Evolutionary conservation across 2,329 filamentous ascomycete species (phyloP), one percentile per base, ranked within the genome.

Genomic region (Clonostachys chloroleuca): DNA sequence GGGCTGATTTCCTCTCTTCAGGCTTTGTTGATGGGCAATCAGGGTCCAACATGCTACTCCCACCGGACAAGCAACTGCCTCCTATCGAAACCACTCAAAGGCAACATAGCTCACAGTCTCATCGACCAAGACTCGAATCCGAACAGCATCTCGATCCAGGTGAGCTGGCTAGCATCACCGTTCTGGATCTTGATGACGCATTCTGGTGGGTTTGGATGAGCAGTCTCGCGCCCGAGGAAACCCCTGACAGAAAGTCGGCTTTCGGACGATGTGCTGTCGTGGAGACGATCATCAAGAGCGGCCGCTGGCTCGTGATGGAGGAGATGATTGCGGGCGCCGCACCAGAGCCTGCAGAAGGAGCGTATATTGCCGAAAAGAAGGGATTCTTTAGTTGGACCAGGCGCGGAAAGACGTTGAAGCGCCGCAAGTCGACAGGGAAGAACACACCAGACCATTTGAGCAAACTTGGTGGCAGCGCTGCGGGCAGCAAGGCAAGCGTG

Each of bases 161-260:
- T 45, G 94, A 99, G 74, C 77, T 99, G 48, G 94, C 94, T 33
- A 97, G 91, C 62, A 96, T 99, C 60, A 87, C 81, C 20, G 80
- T 80, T 36, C 81, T 97, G 48, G 86, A 94, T 52, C 75, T 99
- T 6, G 94, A 99, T 57, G 92, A 97, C 63, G 87, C 91, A 2
- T 99, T 99, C 66, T 99, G 94, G 94, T 97, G 94, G 92, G 94
- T 97, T 5, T 99, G 94, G 94, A 97, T 99, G 78, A 95, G 84
- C 56, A 97, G 92, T 74, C 72, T 99, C 59, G 91, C 92, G 2
- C 87, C 84, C 1, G 94, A 99, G 59, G 94, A 99, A 69, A 88
- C 92, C 0, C 68, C 83, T 0, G 79, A 86, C 42, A 83, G 94
- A 51, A 99, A 99, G 64, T 86, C 92, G 6, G 90, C 92, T 1